Base-by-base conservation (phyloP, 176 grass and related monocot species). In the Cenchrus fungigraminus region DNA sequence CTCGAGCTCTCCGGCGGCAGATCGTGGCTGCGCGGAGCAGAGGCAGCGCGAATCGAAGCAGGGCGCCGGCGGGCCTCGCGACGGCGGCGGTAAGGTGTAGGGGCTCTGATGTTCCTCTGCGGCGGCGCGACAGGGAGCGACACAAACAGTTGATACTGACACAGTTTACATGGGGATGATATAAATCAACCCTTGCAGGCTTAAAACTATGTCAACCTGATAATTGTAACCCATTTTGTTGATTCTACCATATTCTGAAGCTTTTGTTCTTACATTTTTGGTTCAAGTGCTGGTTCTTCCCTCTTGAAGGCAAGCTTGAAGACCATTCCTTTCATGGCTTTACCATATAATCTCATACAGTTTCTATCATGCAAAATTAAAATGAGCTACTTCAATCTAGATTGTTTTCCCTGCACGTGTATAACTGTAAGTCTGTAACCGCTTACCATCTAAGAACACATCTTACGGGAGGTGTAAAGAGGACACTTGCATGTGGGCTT, bases 401-500 rank as follows among this genome's bases (percentile, higher is more conserved):
- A 54, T 62, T 15, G 51, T 32, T 53, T 19, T 45, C 12, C 2
- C 61, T 76, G 16, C 10, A 47, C 42, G 60, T 6, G 8, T 15
- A 7, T 74, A 46, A 46, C 45, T 46, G 3, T 25, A 25, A 25
- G 22, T 25, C 22, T 25, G 22, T 17, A 55, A 44, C 12, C 1
- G 20, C 19, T 70, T 70, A 14, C 25, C 47, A 34, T 80, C 40
- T 50, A 82, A 78, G 82, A 78, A 50, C 11, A 28, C 20, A 76
- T 62, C 19, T 86, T 53, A 31, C 50, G 2, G 49, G 25, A 74
- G 47, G 49, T 65, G 61, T 19, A 43, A 65, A 34, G 31, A 82
- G 4, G 65, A 12, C 14, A 89, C 91, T 94, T 89, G 91, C 93
- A 84, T 94, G 81, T 89, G 77, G 34, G 93, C 83, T 89, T 99